Evolutionary conservation across 2,329 filamentous ascomycete genomes (phyloP).

Genomic region (Ascocoryne sarcoides): DNA sequence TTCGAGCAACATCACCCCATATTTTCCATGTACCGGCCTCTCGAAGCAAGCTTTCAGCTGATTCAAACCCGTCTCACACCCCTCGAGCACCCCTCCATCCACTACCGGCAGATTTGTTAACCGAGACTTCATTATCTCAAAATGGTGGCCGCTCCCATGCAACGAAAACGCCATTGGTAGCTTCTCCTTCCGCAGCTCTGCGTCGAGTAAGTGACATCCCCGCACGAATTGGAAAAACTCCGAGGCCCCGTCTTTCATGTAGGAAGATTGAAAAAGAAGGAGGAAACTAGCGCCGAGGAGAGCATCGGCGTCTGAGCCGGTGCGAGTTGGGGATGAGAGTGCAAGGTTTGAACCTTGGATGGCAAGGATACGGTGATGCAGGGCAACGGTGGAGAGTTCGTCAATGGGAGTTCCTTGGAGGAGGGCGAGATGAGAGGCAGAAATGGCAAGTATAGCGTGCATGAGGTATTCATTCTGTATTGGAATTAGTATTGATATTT

Average conservation of each 20-base stretch:
- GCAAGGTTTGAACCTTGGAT: slow-evolving; percentile 52
- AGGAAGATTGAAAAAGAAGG: slow-evolving; percentile 49
- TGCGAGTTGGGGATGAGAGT: slow-evolving; percentile 34
- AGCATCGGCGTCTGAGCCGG: slow-evolving; percentile 48
- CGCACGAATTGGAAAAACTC: slow-evolving; percentile 54
- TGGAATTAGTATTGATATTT: slow-evolving; percentile 2
- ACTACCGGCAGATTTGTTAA: slow-evolving; percentile 40
- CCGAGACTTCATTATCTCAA: slow-evolving; percentile 35
- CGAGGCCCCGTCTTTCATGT: slow-evolving; percentile 47
- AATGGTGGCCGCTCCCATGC: slow-evolving; percentile 32
- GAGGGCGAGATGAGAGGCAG: slow-evolving; percentile 57
- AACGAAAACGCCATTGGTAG: slow-evolving; percentile 43
- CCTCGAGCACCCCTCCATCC: slow-evolving; percentile 36
- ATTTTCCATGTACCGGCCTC: slow-evolving; percentile 36
- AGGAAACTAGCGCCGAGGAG: slow-evolving; percentile 51
- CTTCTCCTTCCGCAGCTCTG: slow-evolving; percentile 43
- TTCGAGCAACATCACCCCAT: slow-evolving; percentile 36
- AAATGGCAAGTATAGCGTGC: slow-evolving; percentile 60
- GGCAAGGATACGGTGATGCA: slow-evolving; percentile 57
- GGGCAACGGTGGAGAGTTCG: slow-evolving; percentile 35
- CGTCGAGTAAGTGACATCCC: slow-evolving; percentile 45
- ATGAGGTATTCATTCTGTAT: slow-evolving; percentile 55
- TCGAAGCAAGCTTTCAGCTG: slow-evolving; percentile 35
- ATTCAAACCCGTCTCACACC: slow-evolving; percentile 37
- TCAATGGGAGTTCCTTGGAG: slow-evolving; percentile 26